Conservation (phyloP, 371 early-diverging fungal genomes). For the Mortierella sp. region DNA sequence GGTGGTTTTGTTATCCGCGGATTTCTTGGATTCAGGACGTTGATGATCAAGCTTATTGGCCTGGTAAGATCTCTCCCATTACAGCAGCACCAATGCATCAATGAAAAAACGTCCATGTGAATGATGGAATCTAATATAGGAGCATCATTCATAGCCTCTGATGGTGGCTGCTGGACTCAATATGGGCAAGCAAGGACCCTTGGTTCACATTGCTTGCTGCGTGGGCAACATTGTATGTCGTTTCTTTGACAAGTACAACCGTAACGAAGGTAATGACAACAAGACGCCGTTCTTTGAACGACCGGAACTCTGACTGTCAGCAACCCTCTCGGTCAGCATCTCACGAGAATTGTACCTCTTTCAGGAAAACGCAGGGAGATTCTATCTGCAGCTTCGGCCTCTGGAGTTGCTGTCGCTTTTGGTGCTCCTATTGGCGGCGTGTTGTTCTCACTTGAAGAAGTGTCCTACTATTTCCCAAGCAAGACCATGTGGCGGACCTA, state of each 20-base stretch:
- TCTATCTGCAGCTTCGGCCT: slow-evolving; percentile 91
- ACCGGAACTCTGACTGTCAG: too few relatives aligned
- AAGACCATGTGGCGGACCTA: slow-evolving; percentile 96
- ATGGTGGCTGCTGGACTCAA: slow-evolving; percentile 90
- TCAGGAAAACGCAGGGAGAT: slow-evolving; percentile 90
- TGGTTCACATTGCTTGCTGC: slow-evolving; percentile 94
- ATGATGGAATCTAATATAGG: too few relatives aligned
- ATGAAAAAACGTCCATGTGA: too few relatives aligned
- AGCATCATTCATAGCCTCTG: slow-evolving; percentile 66
- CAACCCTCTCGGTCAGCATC: too few relatives aligned
- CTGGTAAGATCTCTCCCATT: slow-evolving; percentile 54
- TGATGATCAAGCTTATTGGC: slow-evolving; percentile 77
- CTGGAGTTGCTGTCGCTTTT: slow-evolving; percentile 95
- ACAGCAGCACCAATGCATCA: too few relatives aligned
- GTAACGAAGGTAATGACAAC: slow-evolving; percentile 75
- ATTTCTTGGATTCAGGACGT: slow-evolving; percentile 79
- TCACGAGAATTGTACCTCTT: neutral
- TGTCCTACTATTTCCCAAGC: slow-evolving; percentile 93
- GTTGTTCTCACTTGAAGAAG: slow-evolving; percentile 95
- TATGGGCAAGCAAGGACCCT: slow-evolving; percentile 95
- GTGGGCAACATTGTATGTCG: slow-evolving; percentile 91
- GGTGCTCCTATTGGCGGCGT: slow-evolving; percentile 98
- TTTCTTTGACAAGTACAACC: slow-evolving; percentile 84
- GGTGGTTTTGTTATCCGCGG: slow-evolving; percentile 86
- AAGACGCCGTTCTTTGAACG: too few relatives aligned